A percentile compares a stretch with the other conserved stretches of the same genome.
Conservation (phyloP, 2,329 filamentous ascomycete genomes). For the Scytalidium sp. region DNA sequence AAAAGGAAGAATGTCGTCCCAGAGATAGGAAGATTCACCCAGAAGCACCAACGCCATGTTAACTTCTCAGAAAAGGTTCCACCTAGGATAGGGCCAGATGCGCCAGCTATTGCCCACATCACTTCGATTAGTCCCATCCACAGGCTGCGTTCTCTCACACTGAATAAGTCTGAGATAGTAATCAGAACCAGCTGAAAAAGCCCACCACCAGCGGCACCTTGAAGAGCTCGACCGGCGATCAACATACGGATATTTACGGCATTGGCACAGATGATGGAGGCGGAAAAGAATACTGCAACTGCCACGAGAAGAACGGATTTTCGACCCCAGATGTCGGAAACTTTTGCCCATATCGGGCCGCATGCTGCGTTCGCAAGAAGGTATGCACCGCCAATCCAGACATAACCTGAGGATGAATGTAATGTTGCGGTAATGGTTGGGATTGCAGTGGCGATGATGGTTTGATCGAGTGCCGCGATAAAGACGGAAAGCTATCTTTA, state of each 20-base stretch:
- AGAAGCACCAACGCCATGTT: constrained; percentile 59
- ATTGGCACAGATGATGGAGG: constrained; percentile 56
- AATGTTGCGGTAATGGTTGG: constrained; percentile 33
- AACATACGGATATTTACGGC: constrained; percentile 59
- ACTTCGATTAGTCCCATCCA: constrained; percentile 60
- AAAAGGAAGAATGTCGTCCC: constrained; percentile 51
- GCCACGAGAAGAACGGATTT: constrained; percentile 60
- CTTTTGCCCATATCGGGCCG: constrained; percentile 53
- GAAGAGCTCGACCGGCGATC: constrained; percentile 57
- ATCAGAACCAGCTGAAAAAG: constrained; percentile 64
- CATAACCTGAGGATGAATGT: constrained; percentile 42
- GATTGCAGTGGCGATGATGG: constrained; percentile 36
- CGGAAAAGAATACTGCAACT: constrained; percentile 62
- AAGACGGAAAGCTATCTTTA: constrained; percentile 4
- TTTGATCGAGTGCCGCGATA: constrained; percentile 28
- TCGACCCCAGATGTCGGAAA: constrained; percentile 65
- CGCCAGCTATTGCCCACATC: constrained; percentile 59
- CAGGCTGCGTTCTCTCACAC: constrained; percentile 51
- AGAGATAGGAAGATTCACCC: constrained; percentile 48
- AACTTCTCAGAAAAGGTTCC: constrained; percentile 58
- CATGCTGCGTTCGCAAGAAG: constrained; percentile 45
- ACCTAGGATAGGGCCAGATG: constrained; percentile 59
- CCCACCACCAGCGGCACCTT: constrained; percentile 62
- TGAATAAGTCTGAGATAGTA: constrained; percentile 61
- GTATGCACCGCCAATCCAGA: constrained; percentile 52